Base-by-base conservation (phyloP, 768 basidiomycete species). In the Termitomyces sp. region DNA sequence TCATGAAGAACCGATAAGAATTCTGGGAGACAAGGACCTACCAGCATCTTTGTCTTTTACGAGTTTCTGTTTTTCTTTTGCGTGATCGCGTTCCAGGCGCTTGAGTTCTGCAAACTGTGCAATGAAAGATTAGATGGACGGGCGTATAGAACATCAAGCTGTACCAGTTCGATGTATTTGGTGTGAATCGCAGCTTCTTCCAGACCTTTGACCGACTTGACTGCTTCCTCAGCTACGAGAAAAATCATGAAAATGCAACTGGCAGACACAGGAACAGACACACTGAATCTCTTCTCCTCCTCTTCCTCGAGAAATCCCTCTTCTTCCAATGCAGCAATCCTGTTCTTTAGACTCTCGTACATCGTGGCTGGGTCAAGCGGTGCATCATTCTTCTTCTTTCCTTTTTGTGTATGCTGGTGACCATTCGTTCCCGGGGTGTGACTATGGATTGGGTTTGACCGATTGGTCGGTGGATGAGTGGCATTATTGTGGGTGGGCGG, bases 31-130 rank as follows among this genome's bases (percentile, higher is more conserved):
- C n/a, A 59, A 40, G 35, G 32, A 28, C 44, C 70, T 74, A 91
- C 90, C 90, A 62, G 90, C 84, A 73, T 94, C 92, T 75, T 93
- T 93, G 77, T 94, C 92, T 74, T 94, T 94, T 50, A 83, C 78
- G 32, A 94, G 77, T 67, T 94, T 94, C 76, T 94, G 92, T 71
- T 90, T 93, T 77, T 94, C 92, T 73, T 91, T 94, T 42, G 91
- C 86, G 66, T 93, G 88, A 68, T 93, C 92, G 62, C 92, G 82
- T 72, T 94, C 92, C 67, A 90, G 72, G 53, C 90, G 81, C 70
- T 93, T 93, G 69, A 92, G 75, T 71, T 94, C 92, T 65, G 91
- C 90, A 71, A 93, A 94, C 92, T 94, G 65, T 24, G 66, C 49
- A 63, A 67, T 53, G 59, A 57, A 57, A 56, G 61, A 58, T 65